phyloP scores from a whole-genome alignment of 2,329 filamentous ascomycete genomes.

The Fusarium domesticum region DNA sequence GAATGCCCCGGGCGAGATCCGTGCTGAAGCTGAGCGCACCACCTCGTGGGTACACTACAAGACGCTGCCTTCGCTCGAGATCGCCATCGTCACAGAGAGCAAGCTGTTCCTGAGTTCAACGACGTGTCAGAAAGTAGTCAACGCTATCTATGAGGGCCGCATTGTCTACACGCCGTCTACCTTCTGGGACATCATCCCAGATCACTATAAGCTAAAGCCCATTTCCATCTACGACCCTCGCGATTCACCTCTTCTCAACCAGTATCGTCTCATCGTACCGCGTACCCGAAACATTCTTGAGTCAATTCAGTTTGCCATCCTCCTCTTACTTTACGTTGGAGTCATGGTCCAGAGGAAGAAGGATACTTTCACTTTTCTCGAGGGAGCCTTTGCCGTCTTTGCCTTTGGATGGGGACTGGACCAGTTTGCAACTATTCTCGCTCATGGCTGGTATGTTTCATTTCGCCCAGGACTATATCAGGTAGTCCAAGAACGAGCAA shows the following conservation, averaged over 20 bases:
- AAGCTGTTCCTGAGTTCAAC: constrained; percentile 75
- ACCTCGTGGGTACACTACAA: constrained; percentile 49
- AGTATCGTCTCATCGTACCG: constrained; percentile 81
- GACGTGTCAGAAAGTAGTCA: constrained; percentile 76
- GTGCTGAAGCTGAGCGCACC: constrained; percentile 53
- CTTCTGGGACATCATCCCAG: constrained; percentile 79
- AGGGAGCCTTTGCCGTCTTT: constrained; percentile 69
- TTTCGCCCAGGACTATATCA: background rate
- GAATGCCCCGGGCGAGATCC: constrained; percentile 68
- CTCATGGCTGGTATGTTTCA: constrained; percentile 59
- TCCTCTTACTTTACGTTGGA: constrained; percentile 66
- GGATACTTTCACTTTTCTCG: constrained; percentile 52
- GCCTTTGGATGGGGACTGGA: constrained; percentile 76
- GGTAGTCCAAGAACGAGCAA: no score
- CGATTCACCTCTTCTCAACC: constrained; percentile 72
- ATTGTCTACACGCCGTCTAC: constrained; percentile 80
- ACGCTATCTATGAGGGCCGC: constrained; percentile 76
- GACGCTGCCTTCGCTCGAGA: constrained; percentile 73
- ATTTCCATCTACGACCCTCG: constrained; percentile 78
- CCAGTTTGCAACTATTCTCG: constrained; percentile 72
- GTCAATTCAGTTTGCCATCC: constrained; percentile 66
- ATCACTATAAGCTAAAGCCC: constrained; percentile 80
- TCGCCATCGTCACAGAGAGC: constrained; percentile 79
- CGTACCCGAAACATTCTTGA: constrained; percentile 74
- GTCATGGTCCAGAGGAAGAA: constrained; percentile 69